These are phyloP conservation scores for Skeletonema potamos DNA, from an alignment of 108 stramenopile species.

Conservation along the genomic window DNA sequence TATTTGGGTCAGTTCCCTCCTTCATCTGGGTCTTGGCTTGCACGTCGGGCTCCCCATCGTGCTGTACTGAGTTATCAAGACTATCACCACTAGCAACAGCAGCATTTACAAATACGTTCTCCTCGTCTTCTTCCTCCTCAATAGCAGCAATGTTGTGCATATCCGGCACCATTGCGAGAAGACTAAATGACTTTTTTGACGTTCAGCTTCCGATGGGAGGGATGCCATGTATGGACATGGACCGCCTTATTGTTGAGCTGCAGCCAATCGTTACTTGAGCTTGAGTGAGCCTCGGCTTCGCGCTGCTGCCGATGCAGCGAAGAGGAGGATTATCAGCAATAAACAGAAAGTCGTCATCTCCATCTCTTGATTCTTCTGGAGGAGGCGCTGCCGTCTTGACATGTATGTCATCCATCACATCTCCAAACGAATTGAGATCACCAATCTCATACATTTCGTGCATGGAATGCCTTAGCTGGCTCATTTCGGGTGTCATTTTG, in stretches of 20 bases:
- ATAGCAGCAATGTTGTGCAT: neutral
- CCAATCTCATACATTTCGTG: neutral
- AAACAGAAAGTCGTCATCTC: neutral
- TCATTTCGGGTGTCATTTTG: neutral
- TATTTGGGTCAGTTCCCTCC: no score
- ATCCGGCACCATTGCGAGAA: neutral
- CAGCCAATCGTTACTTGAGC: neutral
- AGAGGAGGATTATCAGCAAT: neutral
- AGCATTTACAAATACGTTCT: neutral
- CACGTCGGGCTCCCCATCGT: no score
- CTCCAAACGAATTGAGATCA: neutral
- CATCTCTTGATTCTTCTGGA: neutral
- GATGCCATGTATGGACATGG: neutral
- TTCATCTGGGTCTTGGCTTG: no score
- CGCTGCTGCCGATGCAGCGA: no score
- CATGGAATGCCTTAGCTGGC: neutral
- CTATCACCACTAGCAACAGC: neutral
- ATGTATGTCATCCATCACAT: neutral
- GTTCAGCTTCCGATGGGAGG: neutral
- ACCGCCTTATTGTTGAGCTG: neutral
- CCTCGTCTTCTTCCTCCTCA: neutral
- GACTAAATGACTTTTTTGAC: neutral
- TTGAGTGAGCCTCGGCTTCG: neutral
- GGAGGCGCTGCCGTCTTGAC: neutral
- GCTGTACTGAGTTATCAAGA: neutral